Evolutionary conservation across 805 yeast genomes (phyloP), one percentile per base, ranked within the genome.

Genomic region (Phaffomyces antillensis): DNA sequence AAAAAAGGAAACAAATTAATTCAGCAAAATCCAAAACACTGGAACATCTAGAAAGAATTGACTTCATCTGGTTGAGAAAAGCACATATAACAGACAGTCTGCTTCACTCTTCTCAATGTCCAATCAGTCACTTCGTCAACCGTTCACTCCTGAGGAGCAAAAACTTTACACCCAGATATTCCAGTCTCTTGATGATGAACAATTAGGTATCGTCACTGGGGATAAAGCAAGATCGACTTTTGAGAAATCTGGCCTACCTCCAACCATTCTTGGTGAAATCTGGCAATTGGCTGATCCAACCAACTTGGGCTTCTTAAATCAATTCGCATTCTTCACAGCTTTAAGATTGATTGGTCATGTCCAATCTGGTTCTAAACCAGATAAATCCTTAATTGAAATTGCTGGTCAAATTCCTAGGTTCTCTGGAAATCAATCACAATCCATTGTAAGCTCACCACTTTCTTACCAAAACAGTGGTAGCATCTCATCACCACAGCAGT

Each of bases 221-320:
- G 90, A 84, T 34, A 79, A 82, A 35, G 86, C 96, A 12, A 78
- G 93, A 52, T 73, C 87, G 12, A 71, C 95, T 7, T 80, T 93
- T 51, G 96, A 89, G 55, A 85, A 84, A 47, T 81, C 95, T 4
- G 95, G 95, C 2, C 72, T 93, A 40, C 81, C 93, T 7, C 83
- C 95, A 4, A 71, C 81, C 16, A 67, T 76, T 28, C 71, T 93
- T 32, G 96, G 96, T 10, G 93, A 89, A 64, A 82, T 93, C 51
- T 93, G 99, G 99, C 90, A 86, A 62, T 62, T 85, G 32, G 89
- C 96, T n/a, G 99, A 93, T 65, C 75, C 77, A n/a, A 81, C 79
- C 47, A 88, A 88, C 66, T 73, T 80, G 51, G 99, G 99, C 0
- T 85, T 82, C 58, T 71, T 93, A 51, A 83, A 83, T 54, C 86